A percentile compares a stretch with the other conserved stretches of the same genome.
Conservation (phyloP, 257 asterid species). For the Mitragyna speciosa region DNA sequence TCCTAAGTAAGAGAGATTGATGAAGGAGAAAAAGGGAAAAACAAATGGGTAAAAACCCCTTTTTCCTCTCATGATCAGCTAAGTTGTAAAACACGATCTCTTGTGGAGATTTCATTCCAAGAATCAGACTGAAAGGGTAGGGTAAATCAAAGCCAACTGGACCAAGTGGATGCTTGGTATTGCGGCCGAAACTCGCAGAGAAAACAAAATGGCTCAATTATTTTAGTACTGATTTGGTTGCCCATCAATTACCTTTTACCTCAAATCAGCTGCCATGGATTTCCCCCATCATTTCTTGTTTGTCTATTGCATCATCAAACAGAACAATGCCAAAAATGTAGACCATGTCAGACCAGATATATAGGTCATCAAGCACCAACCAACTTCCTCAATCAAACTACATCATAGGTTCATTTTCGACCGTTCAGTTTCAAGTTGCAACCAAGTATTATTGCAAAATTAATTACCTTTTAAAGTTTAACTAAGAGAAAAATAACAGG, state of each 20-base stretch:
- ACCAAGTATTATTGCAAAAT: not conserved
- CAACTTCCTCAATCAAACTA: not conserved
- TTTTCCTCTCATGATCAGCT: not conserved
- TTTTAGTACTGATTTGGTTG: not conserved
- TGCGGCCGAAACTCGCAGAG: conserved; percentile 2
- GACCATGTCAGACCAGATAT: not conserved
- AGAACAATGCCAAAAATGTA: not conserved
- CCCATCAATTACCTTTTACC: not conserved
- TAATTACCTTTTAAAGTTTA: not conserved
- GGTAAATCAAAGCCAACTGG: conserved; percentile 1
- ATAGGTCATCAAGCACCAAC: not conserved
- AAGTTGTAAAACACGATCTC: not conserved
- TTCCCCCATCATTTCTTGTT: not conserved
- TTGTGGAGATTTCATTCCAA: conserved; percentile 14
- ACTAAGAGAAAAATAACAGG: not conserved
- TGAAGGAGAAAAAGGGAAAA: not conserved
- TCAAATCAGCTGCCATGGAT: not conserved
- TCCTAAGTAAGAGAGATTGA: not conserved
- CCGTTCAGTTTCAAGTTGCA: not conserved
- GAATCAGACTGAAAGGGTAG: not conserved
- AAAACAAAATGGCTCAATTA: not conserved
- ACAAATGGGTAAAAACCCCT: not conserved
- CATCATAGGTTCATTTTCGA: not conserved
- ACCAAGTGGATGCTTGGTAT: not conserved
- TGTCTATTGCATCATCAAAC: conserved; percentile 3